Base-by-base conservation (phyloP, 1,139 yeast species). In the Protomyces arabidopsidicola region DNA sequence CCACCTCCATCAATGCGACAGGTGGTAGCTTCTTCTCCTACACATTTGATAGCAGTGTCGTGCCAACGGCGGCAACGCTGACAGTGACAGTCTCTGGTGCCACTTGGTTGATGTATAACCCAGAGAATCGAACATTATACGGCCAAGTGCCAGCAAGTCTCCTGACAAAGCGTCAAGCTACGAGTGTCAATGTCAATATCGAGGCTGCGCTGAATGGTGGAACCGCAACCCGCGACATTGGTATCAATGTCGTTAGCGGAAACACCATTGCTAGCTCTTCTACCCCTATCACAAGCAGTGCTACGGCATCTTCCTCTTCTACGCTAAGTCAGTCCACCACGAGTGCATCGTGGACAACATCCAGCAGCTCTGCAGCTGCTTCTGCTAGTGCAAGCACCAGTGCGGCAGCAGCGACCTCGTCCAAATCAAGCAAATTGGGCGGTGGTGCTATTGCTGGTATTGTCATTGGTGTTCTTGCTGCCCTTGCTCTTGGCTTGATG, bases 31-130 rank as follows among this genome's bases (percentile, higher is more conserved):
- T 73, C 0, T 80, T 93, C 70, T 74, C 79, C 45, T 80, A 83
- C 65, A 69, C 73, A 14, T 70, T 84, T 34, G 76, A 81, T 24
- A 72, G 76, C 45, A 75, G 60, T 70, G 76, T 48, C 72, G 79
- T 63, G 78, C 74, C 65, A 73, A 78, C 9, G 67, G 75, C 54
- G 71, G 76, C 20, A 78, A 91, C 53, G 72, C 79, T 0, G 95
- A 96, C 39, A n/a, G 63, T 56, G 42, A 38, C 58, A 5, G 45
- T 56, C 1, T 36, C 48, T n/a, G 51, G 66, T 18, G 78, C 82
- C 0, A 76, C 77, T 65, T 91, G 97, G 97, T 77, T 91, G 65
- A 71, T 76, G 2, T 90, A 81, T 74, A 81, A 84, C 71, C 70
- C 77, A 34, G 72, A 78, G 16, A 90, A 89, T 72, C 75, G 80